Evolutionary conservation across 495 filamentous ascomycete species (phyloP).

Genomic region (Bryoglossum gracile): DNA sequence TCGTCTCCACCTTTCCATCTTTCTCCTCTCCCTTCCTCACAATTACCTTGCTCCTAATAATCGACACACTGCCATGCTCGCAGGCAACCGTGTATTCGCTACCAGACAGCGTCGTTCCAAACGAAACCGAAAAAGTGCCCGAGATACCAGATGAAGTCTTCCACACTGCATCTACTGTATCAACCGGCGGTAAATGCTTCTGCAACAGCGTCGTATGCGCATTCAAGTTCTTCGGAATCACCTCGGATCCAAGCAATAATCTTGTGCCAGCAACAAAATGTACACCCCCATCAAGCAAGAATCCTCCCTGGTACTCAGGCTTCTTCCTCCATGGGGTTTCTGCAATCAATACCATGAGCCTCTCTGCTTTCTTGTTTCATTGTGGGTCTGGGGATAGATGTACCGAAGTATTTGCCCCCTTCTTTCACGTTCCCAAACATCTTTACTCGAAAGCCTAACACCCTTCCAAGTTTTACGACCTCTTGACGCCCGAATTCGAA

Average conservation of each 20-base stretch:
- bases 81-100: conserved; percentile 45
- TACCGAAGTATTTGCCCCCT: conserved; percentile 52
- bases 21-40: conserved; percentile 36
- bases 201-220: conserved; percentile 54
- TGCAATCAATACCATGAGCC: conserved; percentile 4
- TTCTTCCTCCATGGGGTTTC: conserved; percentile 69
- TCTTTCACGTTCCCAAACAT: conserved; percentile 46
- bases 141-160: conserved; percentile 54
- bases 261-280: conserved; percentile 61
- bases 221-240: conserved; percentile 41
- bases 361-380: too few species aligned
- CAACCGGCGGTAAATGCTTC: conserved; percentile 62
- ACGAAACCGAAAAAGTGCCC: conserved; percentile 54
- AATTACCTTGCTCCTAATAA: conserved; percentile 29
- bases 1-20: conserved; percentile 33
- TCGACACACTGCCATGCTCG: conserved; percentile 47
- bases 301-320: conserved; percentile 69
- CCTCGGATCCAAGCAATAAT: conserved; percentile 49
- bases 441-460: conserved; percentile 57
- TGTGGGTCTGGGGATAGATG: too few species aligned
- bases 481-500: conserved; percentile 50
- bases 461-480: conserved; percentile 51
- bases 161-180: conserved; percentile 61
- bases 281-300: conserved; percentile 70
- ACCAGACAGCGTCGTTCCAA: conserved; percentile 56